phyloP scores from a whole-genome alignment of 345 rosid genomes.

The Heritiera littoralis region DNA sequence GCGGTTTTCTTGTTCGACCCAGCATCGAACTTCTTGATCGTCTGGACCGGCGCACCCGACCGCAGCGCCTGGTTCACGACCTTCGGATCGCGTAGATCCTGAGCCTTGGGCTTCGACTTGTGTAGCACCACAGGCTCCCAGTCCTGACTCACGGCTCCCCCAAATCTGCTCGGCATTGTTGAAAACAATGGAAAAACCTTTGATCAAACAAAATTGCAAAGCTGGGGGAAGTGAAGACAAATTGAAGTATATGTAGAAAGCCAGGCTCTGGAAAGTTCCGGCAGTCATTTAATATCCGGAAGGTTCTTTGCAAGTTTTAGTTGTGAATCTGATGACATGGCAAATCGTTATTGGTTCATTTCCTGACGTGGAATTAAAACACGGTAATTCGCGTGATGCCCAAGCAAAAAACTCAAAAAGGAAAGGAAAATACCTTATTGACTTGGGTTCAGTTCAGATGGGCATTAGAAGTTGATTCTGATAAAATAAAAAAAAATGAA shows the following conservation, averaged over 20 bases:
- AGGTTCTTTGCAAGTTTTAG: not conserved
- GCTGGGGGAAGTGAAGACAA: not conserved
- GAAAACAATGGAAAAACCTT: not conserved
- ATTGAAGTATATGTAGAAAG: constrained; percentile 17
- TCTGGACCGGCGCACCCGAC: constrained; percentile 58
- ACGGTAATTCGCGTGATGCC: constrained; percentile 1
- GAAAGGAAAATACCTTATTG: not conserved
- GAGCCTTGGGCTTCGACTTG: constrained; percentile 57
- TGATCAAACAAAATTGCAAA: not conserved
- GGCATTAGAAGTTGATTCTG: too few species aligned
- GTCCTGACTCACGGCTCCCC: constrained; percentile 66
- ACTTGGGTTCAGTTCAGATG: too few species aligned
- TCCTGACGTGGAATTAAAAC: constrained; percentile 20
- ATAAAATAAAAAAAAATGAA: too few species aligned
- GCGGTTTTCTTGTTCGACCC: constrained; percentile 71
- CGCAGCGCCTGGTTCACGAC: constrained; percentile 74
- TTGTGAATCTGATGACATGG: constrained; percentile 20
- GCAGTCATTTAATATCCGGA: not conserved
- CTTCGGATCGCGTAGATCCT: constrained; percentile 66
- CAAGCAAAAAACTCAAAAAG: not conserved
- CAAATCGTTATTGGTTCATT: not conserved
- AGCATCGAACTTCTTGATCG: constrained; percentile 63
- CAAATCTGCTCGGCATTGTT: constrained; percentile 64
- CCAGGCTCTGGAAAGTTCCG: constrained; percentile 45
- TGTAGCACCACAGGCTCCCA: constrained; percentile 85